Base-by-base conservation (phyloP, 352 stramenopile genomes). In the Bremia lactucae region DNA sequence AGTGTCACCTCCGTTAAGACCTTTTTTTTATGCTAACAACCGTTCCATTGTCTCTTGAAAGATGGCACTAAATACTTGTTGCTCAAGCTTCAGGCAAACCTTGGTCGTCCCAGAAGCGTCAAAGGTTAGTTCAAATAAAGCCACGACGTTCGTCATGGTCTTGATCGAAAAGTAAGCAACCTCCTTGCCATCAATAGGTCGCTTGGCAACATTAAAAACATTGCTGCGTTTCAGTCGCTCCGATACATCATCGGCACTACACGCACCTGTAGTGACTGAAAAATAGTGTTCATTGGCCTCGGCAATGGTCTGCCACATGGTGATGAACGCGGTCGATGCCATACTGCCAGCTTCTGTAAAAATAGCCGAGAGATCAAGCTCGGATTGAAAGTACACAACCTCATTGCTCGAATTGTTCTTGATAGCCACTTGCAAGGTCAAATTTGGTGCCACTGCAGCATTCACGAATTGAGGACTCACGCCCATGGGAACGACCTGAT, bases 91-190 rank as follows among this genome's bases (percentile, higher is more conserved):
- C 38, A 98, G 65, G 49, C 91, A 97, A 55, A 97, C 80, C 63
- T 97, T 97, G 34, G 72, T 85, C 14, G 66, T 72, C 55, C 78
- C 80, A 20, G 94, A 85, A 33, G 82, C 89, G 56, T 97, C 95
- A 62, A 97, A 97, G 36, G 92, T 97, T 42, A 97, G 76, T 59
- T 98, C 94, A 21, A 96, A 87, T 9, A 97, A 73, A 45, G 95
- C 94, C 14, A 88, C 68, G 44, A 95, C 81, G 25, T 90, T 91
- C 15, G 87, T 96, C 49, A 95, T 83, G 39, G 85, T 97, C 54
- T 94, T 92, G 65, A 94, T 71, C n/a, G 73, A 95, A 58, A 96
- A 97, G 57, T 98, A 98, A 13, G 92, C 88, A 36, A 97, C 94
- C 52, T 97, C 88, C 65, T 97, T 95, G 47, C 83, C 88, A 46